Evolutionary conservation across 1,139 yeast genomes (phyloP), one percentile per base, ranked within the genome.

Genomic region (Yamadazyma conglobata): DNA sequence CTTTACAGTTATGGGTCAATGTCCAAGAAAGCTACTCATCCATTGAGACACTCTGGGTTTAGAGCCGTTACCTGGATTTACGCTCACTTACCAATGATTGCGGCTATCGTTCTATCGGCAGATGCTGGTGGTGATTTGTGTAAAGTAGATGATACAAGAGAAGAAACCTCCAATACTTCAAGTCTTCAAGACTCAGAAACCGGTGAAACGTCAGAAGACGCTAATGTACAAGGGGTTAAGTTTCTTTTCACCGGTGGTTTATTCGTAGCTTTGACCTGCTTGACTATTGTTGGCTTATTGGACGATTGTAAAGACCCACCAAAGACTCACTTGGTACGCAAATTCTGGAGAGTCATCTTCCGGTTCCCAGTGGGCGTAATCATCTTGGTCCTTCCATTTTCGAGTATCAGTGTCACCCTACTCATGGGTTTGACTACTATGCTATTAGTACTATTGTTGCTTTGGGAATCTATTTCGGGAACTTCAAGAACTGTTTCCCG

Each of bases 91-190:
- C 79, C 82, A 0, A 52, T 77, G 24, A 63, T 75, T 28, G 77
- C 72, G 0, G 49, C 70, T 9, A 49, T 75, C 38, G 68, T 75
- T 25, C 58, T 78, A 33, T 70, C 79, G 17, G 85, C 84, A 1
- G 84, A 78, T 55, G 71, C 83, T 6, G 80, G 78, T 6, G 79
- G 77, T 3, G 79, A 73, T 27, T 50, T 76, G 32, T 53, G 64
- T 19, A 36, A 40, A n/a, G 35, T 45, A 18, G 50, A 47, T 15
- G 42, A 35, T 20, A 17, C 15, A 1, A 39, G 40, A 10, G 37
- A 36, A 24, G 24, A 14, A 12, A 14, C 21, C 12, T 10, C 10
- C n/a, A 19, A 20, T 12, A 19, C 14, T 23, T 10, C 7, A 11
- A 12, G 27, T 12, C 10, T 15, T n/a, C 19, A 22, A 19, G 15